Evolutionary conservation across 2,329 filamentous ascomycete species (phyloP), one percentile per base, ranked within the genome.

Genomic region (Teratosphaeria zuluensis): DNA sequence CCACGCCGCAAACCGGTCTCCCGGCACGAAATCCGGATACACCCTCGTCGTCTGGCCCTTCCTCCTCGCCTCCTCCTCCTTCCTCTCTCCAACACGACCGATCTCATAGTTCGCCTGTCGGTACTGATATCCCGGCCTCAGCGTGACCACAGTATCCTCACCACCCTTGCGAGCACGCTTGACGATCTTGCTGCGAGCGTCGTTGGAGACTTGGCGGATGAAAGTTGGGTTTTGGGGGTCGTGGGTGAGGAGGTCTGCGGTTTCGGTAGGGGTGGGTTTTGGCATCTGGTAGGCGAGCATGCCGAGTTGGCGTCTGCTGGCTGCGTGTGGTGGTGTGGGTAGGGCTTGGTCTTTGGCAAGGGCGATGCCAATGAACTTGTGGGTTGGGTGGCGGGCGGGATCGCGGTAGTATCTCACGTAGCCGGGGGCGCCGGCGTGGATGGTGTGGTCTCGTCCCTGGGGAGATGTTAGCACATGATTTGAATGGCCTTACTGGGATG

Each of bases 321-420:
- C 84, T 3, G 87, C 87, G 71, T 92, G 87, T 30, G 75, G 76
- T 0, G 89, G 86, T 69, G 88, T 85, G 0, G 94, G 94, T 1
- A 99, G 83, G 33, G 80, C 84, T 68, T 95, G 89, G 16, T 85
- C 79, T 70, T 90, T 90, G 72, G 92, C 82, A 74, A 96, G 92
- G 35, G 89, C 88, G 21, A 99, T 88, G 62, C 94, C 94, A 69
- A 99, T 99, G 79, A 92, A 99, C 74, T 95, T 90, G 61, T 92
- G 84, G 65, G 90, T 88, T 0, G 92, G 89, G 74, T 97, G 90
- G 60, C 80, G 82, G 33, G 81, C 75, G 0, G 92, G 91, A 72
- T 99, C 92, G 70, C 87, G 85, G 80, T 99, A 99, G 82, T 96
- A 99, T 68, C 94, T 91, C 61, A 99, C 94, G 75, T 95, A 99